These are phyloP conservation scores for Rhodotorula sphaerocarpa DNA, from an alignment of 768 basidiomycete species.

Conservation along the genomic window DNA sequence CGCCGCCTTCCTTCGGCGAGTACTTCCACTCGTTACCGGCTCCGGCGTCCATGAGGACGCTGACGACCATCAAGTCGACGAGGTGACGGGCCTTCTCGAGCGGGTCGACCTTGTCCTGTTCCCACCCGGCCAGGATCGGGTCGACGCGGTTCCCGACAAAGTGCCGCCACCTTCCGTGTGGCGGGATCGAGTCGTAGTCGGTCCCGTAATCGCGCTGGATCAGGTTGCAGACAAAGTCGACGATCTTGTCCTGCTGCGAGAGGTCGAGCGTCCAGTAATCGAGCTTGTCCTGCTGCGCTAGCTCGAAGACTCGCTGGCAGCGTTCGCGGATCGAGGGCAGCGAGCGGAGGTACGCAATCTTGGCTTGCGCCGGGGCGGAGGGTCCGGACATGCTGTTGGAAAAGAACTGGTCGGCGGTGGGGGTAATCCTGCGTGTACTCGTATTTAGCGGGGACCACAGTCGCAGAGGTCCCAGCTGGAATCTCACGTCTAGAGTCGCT, in stretches of 20 bases:
- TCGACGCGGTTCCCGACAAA: constrained; percentile 45
- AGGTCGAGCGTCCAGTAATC: constrained; percentile 81
- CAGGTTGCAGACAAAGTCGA: constrained; percentile 38
- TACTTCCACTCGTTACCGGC: constrained; percentile 78
- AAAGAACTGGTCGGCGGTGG: background rate
- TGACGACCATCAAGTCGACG: constrained; percentile 81
- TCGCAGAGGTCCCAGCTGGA: too few species aligned
- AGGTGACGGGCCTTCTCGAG: constrained; percentile 59
- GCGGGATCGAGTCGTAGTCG: constrained; percentile 54
- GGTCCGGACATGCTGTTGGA: background rate
- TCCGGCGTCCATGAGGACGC: constrained; percentile 88
- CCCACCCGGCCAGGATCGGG: constrained; percentile 36
- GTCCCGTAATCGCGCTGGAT: constrained; percentile 62
- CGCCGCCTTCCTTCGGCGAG: constrained; percentile 50
- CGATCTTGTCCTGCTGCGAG: constrained; percentile 57
- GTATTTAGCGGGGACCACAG: too few species aligned
- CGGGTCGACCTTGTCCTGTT: constrained; percentile 10
- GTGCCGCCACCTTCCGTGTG: constrained; percentile 71
- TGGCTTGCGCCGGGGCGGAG: background rate
- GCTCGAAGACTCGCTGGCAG: constrained; percentile 66
- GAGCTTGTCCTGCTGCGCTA: constrained; percentile 65
- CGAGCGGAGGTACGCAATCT: constrained; percentile 60
- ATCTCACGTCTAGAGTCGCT: too few species aligned
- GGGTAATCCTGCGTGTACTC: too few species aligned
- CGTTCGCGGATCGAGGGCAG: constrained; percentile 83